phyloP scores from a whole-genome alignment of 306 rosid species.

The Sindora glabra region DNA sequence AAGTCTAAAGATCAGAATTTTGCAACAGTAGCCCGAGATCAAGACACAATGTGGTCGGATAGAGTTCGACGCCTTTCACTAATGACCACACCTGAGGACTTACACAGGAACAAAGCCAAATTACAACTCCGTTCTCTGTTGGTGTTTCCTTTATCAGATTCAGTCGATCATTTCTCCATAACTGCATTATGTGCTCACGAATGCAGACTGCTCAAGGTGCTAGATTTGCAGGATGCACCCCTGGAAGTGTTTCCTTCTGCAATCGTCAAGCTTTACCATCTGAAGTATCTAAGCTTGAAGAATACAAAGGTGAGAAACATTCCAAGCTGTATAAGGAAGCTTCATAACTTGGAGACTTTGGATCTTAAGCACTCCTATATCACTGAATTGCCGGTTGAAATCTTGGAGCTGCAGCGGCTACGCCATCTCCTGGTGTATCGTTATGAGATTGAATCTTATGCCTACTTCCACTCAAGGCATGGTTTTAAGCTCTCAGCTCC shows the following conservation, averaged over 20 bases:
- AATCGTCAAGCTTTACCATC: constrained; percentile 29
- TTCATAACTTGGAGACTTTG: constrained; percentile 36
- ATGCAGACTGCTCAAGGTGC: constrained; percentile 30
- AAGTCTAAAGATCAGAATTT: constrained; percentile 51
- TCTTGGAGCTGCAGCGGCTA: constrained; percentile 35
- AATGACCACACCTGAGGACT: constrained; percentile 18
- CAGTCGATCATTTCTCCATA: constrained; percentile 22
- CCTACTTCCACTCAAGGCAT: constrained; percentile 26
- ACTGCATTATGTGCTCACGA: constrained; percentile 10
- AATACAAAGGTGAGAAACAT: constrained; percentile 36
- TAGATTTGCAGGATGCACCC: constrained; percentile 41
- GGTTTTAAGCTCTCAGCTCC: constrained; percentile 34
- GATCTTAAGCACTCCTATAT: constrained; percentile 43
- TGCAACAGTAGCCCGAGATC: constrained; percentile 39
- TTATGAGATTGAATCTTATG: constrained; percentile 35
- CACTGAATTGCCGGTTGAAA: constrained; percentile 47
- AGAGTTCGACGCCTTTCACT: constrained; percentile 49
- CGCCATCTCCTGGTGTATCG: constrained; percentile 51
- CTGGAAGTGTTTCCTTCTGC: constrained; percentile 35
- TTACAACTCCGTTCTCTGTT: constrained; percentile 47
- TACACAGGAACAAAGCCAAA: constrained; percentile 12
- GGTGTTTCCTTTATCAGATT: constrained; percentile 33
- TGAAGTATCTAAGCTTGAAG: constrained; percentile 44
- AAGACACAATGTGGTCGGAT: constrained; percentile 34
- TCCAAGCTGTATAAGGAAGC: constrained; percentile 40